Conservation (phyloP, 2,329 filamentous ascomycete genomes). For the Colletotrichum godetiae region DNA sequence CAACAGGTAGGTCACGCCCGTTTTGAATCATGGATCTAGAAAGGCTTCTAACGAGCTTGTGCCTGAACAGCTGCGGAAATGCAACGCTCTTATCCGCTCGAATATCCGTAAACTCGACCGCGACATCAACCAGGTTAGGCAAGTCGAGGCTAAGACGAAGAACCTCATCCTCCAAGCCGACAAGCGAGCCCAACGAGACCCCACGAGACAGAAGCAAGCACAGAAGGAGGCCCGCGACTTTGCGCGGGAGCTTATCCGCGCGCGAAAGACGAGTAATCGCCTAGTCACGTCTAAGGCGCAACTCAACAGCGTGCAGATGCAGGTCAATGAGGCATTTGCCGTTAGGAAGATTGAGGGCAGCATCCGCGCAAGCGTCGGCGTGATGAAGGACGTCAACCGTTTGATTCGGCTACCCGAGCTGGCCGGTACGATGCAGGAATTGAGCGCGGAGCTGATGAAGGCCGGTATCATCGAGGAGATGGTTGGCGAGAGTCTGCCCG, state of each 20-base stretch:
- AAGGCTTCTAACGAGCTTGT: neutral
- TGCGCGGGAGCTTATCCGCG: constrained; percentile 85
- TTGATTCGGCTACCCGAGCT: constrained; percentile 88
- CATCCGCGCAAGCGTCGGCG: constrained; percentile 85
- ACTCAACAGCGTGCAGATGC: constrained; percentile 93
- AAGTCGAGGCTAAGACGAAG: constrained; percentile 85
- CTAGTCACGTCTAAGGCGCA: constrained; percentile 91
- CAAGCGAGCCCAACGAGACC: constrained; percentile 83
- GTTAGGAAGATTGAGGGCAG: constrained; percentile 96
- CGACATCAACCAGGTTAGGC: constrained; percentile 83
- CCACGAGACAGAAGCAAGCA: constrained; percentile 82
- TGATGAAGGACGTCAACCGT: constrained; percentile 97
- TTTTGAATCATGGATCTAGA: neutral
- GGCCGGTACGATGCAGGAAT: constrained; percentile 87
- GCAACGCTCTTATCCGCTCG: constrained; percentile 86
- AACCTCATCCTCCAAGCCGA: constrained; percentile 86
- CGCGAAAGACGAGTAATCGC: constrained; percentile 79
- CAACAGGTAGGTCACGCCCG: constrained; percentile 75
- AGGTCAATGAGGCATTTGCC: constrained; percentile 96
- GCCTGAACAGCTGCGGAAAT: constrained; percentile 84
- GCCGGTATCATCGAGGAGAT: constrained; percentile 99
- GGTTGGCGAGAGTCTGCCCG: constrained; percentile 87
- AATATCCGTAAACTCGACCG: constrained; percentile 96
- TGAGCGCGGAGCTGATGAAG: constrained; percentile 89
- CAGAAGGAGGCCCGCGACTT: constrained; percentile 87